A percentile compares a stretch with the other conserved stretches of the same genome.
Conservation (phyloP, 352 stramenopile species). For the Blastocystis sp. region DNA sequence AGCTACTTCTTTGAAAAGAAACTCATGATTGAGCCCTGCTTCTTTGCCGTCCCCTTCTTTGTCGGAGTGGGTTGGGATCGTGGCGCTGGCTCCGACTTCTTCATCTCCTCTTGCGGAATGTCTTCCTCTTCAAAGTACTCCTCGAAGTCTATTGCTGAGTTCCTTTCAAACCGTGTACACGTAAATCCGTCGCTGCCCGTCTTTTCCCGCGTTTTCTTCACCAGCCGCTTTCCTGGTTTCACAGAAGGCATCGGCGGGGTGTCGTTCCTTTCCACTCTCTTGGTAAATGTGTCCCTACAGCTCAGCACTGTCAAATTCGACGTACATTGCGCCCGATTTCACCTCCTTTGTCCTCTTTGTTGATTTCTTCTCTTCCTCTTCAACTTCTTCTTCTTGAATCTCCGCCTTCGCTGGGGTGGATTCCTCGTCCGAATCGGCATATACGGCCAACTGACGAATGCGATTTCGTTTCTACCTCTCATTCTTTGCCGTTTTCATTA, state of each 20-base stretch:
- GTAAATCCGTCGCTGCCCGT: conserved; percentile 24
- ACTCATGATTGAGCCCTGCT: conserved; percentile 59
- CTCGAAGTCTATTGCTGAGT: conserved; percentile 31
- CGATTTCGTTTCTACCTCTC: conserved; percentile 58
- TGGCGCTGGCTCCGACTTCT: neutral
- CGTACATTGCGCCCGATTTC: neutral
- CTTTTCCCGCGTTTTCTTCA: conserved; percentile 28
- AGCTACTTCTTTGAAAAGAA: conserved; percentile 60
- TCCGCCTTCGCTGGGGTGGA: neutral
- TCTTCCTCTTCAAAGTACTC: conserved; percentile 44
- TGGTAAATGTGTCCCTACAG: conserved; percentile 9
- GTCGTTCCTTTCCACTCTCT: neutral
- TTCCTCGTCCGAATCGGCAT: conserved; percentile 47
- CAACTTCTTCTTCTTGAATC: neutral
- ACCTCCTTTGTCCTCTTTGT: conserved; percentile 12
- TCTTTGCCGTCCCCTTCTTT: conserved; percentile 38
- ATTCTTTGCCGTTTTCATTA: neutral
- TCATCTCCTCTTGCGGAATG: neutral
- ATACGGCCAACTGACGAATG: conserved; percentile 27
- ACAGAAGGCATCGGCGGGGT: neutral
- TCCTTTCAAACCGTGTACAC: neutral
- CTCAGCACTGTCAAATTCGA: no score
- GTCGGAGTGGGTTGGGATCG: neutral
- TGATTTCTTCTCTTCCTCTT: neutral
- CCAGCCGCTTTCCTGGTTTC: neutral